Base-by-base conservation (phyloP, 345 rosid genomes). In the Pistacia vera region DNA sequence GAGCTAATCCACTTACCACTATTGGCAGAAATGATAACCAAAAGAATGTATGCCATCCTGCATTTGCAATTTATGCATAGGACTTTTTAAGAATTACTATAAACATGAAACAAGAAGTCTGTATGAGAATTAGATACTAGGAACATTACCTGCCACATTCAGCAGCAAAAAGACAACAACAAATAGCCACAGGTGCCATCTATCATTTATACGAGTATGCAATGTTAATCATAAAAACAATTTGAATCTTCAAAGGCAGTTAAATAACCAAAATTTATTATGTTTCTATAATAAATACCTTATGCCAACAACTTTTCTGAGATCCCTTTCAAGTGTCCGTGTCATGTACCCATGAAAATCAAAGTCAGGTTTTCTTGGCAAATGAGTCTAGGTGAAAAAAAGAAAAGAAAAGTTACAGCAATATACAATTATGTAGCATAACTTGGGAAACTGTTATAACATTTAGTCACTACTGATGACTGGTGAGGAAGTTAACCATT, bases 121-220 rank as follows among this genome's bases (percentile, higher is more conserved):
- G 3, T 17, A 11, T 13, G 35, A 36, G 9, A 25, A 13, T 20
- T 25, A 8, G 41, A 58, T 36, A 0, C 57, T 59, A n/a, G 6
- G 18, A 49, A 58, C 38, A 49, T 65, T 82, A 86, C 96, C 98
- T 83, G 90, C 83, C 36, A 95, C 83, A 57, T 95, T 87, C 73
- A 93, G 83, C 76, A 93, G 88, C 86, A 95, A 83, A 80, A 91
- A 92, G 57, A 90, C 54, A 74, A 93, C 91, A 38, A 92, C 89
- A 77, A 92, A 95, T 57, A 92, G 90, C 99, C 98, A 95, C 67
- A 93, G 91, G 79, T 90, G 90, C 94, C 95, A 90, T 63, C 98
- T 95, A 78, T 54, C 80, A 68, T 49, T 48, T 54, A 56, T 63
- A 59, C 68, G 55, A 80, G 57, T 54, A 38, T 51, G 72, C 63